Conservation (phyloP, 257 asterid species). For the Nicotiana benthamiana region DNA sequence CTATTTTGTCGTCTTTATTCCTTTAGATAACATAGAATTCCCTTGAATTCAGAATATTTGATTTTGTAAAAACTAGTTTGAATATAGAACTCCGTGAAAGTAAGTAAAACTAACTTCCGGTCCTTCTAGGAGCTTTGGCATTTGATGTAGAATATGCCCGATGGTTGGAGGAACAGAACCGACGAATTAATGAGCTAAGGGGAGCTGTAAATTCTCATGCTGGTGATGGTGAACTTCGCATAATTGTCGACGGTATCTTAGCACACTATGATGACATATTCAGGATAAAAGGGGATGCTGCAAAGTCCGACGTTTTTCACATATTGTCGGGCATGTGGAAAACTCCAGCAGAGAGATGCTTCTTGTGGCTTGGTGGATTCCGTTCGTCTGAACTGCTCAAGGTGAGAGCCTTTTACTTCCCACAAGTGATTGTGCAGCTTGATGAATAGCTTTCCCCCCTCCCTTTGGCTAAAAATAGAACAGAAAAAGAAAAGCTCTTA, state of each 20-base stretch:
- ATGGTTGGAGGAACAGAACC: conserved; percentile 93
- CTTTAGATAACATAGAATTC: background rate
- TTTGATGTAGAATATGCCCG: conserved; percentile 95
- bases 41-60: background rate
- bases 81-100: background rate
- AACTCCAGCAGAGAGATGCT: conserved; percentile 96
- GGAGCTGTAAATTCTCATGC: conserved; percentile 95
- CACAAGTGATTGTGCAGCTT: background rate
- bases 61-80: background rate
- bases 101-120: background rate
- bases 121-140: conserved; percentile 81
- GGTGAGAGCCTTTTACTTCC: conserved; percentile 27
- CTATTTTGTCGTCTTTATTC: background rate
- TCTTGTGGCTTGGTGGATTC: conserved; percentile 96
- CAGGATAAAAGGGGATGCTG: conserved; percentile 90
- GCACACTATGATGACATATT: conserved; percentile 87
- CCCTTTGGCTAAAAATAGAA: background rate
- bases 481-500: background rate
- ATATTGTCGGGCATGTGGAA: conserved; percentile 97
- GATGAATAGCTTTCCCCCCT: background rate
- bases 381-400: conserved; percentile 94
- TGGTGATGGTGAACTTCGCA: conserved; percentile 89
- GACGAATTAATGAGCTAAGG: conserved; percentile 79
- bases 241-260: conserved; percentile 77
- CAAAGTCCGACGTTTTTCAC: conserved; percentile 90